Base-by-base conservation (phyloP, 352 stramenopile genomes). In the Pythium guiyangense region DNA sequence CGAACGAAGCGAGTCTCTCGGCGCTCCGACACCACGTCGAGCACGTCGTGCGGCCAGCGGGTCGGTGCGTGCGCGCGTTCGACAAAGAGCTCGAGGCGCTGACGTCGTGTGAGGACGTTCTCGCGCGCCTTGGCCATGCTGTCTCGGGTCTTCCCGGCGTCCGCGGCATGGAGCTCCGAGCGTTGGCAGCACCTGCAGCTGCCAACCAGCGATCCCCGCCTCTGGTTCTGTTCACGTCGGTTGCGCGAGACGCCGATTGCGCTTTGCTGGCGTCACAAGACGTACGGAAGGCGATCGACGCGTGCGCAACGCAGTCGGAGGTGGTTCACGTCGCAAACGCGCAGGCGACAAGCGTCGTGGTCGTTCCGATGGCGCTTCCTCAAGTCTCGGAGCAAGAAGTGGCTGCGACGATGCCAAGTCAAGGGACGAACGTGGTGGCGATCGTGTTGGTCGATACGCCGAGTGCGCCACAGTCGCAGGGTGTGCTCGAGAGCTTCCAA, bases 71-170 rank as follows among this genome's bases (percentile, higher is more conserved):
- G 10, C 11, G 14, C 20, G n/a, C 27, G 1, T 60, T 46, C 20
- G 44, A 56, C 10, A 9, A 18, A 9, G 53, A 64, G 12, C 18
- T 64, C 10, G 22, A 49, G 20, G 29, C n/a, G 14, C 20, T 56
- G 15, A 37, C 40, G 9, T 37, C 51, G 3, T 20, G 44, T 11
- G 18, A 40, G 3, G 51, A 54, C 3, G 37, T 64, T 2, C n/a
- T 64, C 1, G 3, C 11, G 20, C 12, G 22, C 1, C 10, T 64
- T 15, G 59, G 59, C 15, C n/a, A 51, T 2, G 35, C 44, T 6
- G 44, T 64, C 52, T 15, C 39, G 6, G 44, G 14, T 18, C 6
- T 60, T 2, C 26, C 52, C 27, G 47, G 42, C 17, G 45, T 64
- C 20, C 8, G 5, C 3, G 39, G 46, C 10, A 52, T 60, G 8